Evolutionary conservation across 176 grass and related monocot species (phyloP), one percentile per base, ranked within the genome.

Genomic region (Aegilops sharonensis): DNA sequence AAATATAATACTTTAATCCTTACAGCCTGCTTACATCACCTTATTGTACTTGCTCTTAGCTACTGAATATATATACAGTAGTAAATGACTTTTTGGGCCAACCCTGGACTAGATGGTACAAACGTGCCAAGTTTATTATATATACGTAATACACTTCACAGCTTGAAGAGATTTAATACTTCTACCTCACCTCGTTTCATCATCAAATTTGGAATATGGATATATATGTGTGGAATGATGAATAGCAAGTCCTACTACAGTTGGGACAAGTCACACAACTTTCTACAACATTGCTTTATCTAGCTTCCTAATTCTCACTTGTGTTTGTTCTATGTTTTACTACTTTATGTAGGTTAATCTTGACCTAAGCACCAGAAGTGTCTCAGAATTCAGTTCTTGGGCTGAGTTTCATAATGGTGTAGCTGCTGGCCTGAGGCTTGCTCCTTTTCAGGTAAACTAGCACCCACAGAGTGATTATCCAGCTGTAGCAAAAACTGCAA

Each of bases 401-500:
- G 88, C 95, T 45, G 93, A 98, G 78, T 98, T 98, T 88, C 95
- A 98, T 83, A 98, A 98, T 86, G 95, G 95, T 79, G 93, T 95
- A 67, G 93, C 95, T 91, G 91, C 95, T 92, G 95, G 95, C 50
- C 79, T 98, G 84, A 94, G 93, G 83, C 84, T 98, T 82, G 95
- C 95, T 43, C 95, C 95, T 69, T 95, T 98, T 80, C 91, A 98
- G 93, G 95, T 98, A 87, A 83, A 77, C 9, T 23, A 40, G 57
- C 37, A 75, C 36, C 15, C 43, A 78, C 63, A 78, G 50, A 54
- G 37, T 83, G 34, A 73, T 63, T 64, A 52, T 30, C 52, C 52
- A 50, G 31, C 39, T 64, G 64, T 72, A 73, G 80, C 54, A 48
- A 77, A 61, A 72, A 72, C 18, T 70, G 15, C 47, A 77, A 77